Percentiles rank a stretch among this genome's conserved stretches.
Conservation (phyloP, 345 rosid genomes). For the Pseudoturritis turrita region DNA sequence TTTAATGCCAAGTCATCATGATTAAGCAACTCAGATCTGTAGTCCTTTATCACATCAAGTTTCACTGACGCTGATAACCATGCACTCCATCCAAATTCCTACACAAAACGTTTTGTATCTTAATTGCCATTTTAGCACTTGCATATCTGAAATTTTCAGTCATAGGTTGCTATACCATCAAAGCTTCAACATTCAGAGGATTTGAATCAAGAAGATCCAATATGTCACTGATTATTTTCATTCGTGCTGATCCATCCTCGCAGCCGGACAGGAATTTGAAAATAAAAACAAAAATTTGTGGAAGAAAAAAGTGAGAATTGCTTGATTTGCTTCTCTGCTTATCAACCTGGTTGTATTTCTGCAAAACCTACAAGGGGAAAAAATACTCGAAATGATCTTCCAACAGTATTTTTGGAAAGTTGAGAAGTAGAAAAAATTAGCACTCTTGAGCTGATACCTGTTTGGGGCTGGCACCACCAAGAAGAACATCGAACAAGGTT, state of each 20-base stretch:
- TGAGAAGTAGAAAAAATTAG: neutral
- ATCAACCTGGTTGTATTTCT: conserved; percentile 60
- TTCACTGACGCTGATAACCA: conserved; percentile 68
- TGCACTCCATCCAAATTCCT: conserved; percentile 97
- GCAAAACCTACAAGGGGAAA: conserved; percentile 58
- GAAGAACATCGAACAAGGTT: conserved; percentile 89
- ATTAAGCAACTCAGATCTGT: conserved; percentile 40
- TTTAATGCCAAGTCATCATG: conserved; percentile 39
- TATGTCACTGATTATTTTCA: conserved; percentile 66
- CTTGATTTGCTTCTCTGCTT: conserved; percentile 59
- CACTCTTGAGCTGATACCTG: conserved; percentile 51
- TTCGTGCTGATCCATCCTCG: conserved; percentile 57
- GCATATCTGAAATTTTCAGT: neutral
- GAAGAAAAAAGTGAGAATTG: conserved; percentile 70
- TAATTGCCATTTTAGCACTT: conserved; percentile 18
- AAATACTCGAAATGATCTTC: neutral
- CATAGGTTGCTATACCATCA: conserved; percentile 56
- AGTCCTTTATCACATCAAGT: conserved; percentile 66
- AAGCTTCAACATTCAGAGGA: conserved; percentile 81
- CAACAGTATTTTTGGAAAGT: conserved; percentile 9
- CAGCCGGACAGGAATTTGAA: conserved; percentile 72
- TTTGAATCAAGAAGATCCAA: conserved; percentile 84
- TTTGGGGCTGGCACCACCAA: conserved; percentile 98
- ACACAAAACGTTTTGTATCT: conserved; percentile 21
- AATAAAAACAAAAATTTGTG: conserved; percentile 69